A percentile compares a stretch with the other conserved stretches of the same genome.
Evolutionary conservation across 495 filamentous ascomycete genomes (phyloP).

Genomic region (Aspergillus bridgeri): DNA sequence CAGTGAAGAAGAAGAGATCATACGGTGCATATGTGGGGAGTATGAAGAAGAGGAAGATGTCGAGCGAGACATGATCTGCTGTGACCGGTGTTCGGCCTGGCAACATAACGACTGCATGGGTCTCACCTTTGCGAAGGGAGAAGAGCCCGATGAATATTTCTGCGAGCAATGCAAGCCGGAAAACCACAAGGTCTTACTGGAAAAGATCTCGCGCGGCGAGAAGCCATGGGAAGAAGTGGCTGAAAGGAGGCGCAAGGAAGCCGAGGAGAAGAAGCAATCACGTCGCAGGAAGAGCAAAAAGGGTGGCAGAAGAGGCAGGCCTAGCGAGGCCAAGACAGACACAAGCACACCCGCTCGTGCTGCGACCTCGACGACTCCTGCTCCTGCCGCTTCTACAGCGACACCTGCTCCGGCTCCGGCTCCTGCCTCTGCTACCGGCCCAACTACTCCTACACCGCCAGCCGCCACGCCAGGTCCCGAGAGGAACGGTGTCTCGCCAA

Average conservation of each 20-base stretch:
- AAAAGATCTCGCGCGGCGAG: conserved; percentile 71
- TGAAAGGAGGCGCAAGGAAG: conserved; percentile 48
- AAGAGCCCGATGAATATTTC: conserved; percentile 75
- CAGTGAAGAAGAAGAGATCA: conserved; percentile 69
- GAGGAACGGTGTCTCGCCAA: conserved; percentile 27
- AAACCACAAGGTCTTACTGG: conserved; percentile 71
- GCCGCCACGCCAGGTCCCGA: conserved; percentile 30
- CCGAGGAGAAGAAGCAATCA: conserved; percentile 46
- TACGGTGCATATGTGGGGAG: conserved; percentile 90
- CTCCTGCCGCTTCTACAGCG: conserved; percentile 15
- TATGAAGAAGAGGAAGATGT: conserved; percentile 78
- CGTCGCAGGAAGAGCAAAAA: conserved; percentile 48
- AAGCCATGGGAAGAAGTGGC: conserved; percentile 76
- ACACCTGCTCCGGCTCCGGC: conserved; percentile 22
- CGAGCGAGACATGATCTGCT: conserved; percentile 82
- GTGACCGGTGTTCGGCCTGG: conserved; percentile 88
- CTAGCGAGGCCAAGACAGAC: conserved; percentile 41
- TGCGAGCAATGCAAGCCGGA: conserved; percentile 88
- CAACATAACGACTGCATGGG: conserved; percentile 97
- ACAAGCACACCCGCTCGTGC: conserved; percentile 30
- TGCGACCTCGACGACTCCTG: conserved; percentile 30
- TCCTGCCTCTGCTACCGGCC: conserved; percentile 5
- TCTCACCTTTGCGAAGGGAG: conserved; percentile 68
- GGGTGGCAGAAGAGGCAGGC: conserved; percentile 36
- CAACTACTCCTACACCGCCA: conserved; percentile 19